These are phyloP conservation scores for Tubosaeta brunneosetosa DNA, from an alignment of 768 basidiomycete genomes.

Conservation along the genomic window DNA sequence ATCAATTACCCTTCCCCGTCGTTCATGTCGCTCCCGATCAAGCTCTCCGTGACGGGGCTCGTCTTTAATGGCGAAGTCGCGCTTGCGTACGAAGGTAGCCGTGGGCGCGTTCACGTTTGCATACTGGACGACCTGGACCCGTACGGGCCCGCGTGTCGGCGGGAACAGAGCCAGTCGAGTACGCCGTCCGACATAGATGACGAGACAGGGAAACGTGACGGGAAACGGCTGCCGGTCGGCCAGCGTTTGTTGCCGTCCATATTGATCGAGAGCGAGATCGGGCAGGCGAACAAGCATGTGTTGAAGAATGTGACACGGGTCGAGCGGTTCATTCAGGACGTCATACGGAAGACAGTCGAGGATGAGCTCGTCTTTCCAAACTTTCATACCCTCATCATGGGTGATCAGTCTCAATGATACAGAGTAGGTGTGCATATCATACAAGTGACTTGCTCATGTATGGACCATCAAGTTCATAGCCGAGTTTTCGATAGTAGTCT, in stretches of 20 bases:
- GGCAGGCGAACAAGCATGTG: slow-evolving; percentile 92
- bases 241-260: slow-evolving; percentile 82
- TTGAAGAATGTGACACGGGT: slow-evolving; percentile 93
- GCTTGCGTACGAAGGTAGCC: slow-evolving; percentile 85
- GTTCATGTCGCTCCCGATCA: slow-evolving; percentile 97
- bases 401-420: slow-evolving; percentile 28
- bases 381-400: slow-evolving; percentile 75
- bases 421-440: slow-evolving; percentile 24
- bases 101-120: slow-evolving; percentile 78
- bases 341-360: slow-evolving; percentile 90
- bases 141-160: slow-evolving; percentile 68
- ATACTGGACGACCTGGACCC: slow-evolving; percentile 86
- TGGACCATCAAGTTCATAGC: slow-evolving; percentile 92
- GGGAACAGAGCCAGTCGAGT: slow-evolving; percentile 40
- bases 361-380: slow-evolving; percentile 97
- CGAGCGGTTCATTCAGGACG: slow-evolving; percentile 93
- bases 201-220: slow-evolving; percentile 43
- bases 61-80: slow-evolving; percentile 84
- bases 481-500: slow-evolving; percentile 93
- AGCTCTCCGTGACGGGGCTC: slow-evolving; percentile 86
- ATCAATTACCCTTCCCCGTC: slow-evolving; percentile 96
- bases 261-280: slow-evolving; percentile 94
- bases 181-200: slow-evolving; percentile 64
- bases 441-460: slow-evolving; percentile 91
- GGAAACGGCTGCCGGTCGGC: slow-evolving; percentile 74